phyloP scores from a whole-genome alignment of 2,329 filamentous ascomycete genomes.

The Aspergillus carbonarius region DNA sequence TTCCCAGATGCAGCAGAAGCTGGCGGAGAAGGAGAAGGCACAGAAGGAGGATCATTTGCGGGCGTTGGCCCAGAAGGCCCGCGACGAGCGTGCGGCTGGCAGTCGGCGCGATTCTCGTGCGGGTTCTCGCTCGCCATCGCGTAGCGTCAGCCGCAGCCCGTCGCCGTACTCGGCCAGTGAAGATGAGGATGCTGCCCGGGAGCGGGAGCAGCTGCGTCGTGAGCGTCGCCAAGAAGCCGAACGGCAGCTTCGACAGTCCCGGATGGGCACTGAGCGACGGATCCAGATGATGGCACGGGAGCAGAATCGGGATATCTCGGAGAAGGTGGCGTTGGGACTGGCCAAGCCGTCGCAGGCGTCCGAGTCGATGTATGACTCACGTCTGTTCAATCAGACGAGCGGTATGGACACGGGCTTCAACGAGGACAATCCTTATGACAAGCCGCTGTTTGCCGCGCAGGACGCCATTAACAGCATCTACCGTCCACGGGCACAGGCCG shows the following conservation, averaged over 20 bases:
- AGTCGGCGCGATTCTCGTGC: conserved; percentile 48
- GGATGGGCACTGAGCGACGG: conserved; percentile 90
- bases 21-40: conserved; percentile 94
- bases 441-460: conserved; percentile 92
- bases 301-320: conserved; percentile 93
- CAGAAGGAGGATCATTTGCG: conserved; percentile 92
- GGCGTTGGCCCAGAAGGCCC: conserved; percentile 82
- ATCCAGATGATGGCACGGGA: conserved; percentile 92
- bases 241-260: conserved; percentile 84
- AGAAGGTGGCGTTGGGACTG: conserved; percentile 91
- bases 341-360: conserved; percentile 91
- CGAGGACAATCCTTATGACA: conserved; percentile 96
- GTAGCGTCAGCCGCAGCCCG: conserved; percentile 42
- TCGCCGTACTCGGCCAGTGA: conserved; percentile 50
- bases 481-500: conserved; percentile 69
- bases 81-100: conserved; percentile 65
- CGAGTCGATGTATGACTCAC: conserved; percentile 95
- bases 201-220: conserved; percentile 72
- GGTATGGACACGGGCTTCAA: conserved; percentile 93
- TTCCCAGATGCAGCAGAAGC: conserved; percentile 88
- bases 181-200: conserved; percentile 70
- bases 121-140: conserved; percentile 46
- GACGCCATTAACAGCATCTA: conserved; percentile 96
- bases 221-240: conserved; percentile 82
- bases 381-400: conserved; percentile 89